Evolutionary conservation across 345 rosid genomes (phyloP).

Genomic region (Lepidium aucheri): DNA sequence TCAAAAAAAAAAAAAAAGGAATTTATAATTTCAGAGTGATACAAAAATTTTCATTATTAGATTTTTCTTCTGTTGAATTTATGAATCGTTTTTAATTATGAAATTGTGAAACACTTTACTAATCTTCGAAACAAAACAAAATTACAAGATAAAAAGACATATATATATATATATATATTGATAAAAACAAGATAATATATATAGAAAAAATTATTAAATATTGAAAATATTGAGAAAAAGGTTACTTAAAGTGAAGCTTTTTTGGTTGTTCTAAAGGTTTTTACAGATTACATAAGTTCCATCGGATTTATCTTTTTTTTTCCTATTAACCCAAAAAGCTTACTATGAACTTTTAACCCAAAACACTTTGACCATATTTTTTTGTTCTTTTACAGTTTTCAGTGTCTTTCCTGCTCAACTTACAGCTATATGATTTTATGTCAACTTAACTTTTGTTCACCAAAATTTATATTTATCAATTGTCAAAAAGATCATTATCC

Average conservation of each 20-base stretch:
- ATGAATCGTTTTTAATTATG: background rate
- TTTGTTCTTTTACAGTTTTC: constrained; percentile 7
- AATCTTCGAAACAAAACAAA: background rate
- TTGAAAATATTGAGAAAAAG: background rate
- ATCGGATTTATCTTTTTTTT: constrained; percentile 17
- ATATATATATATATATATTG: too few species aligned
- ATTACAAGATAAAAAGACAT: too few species aligned
- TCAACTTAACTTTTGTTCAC: background rate
- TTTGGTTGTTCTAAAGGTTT: constrained; percentile 1
- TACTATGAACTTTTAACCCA: constrained; percentile 21
- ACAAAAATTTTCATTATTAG: background rate
- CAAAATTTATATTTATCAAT: constrained; percentile 1
- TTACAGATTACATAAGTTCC: constrained; percentile 21
- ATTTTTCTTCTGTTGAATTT: background rate
- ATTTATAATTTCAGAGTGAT: background rate
- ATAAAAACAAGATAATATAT: background rate
- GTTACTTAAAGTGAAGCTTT: background rate
- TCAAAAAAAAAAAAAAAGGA: too few species aligned
- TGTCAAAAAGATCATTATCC: background rate
- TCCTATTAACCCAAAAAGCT: too few species aligned
- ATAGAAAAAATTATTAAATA: background rate
- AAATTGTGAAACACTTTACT: background rate
- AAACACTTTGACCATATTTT: constrained; percentile 18
- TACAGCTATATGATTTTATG: constrained; percentile 11
- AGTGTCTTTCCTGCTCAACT: constrained; percentile 17